Conservation (phyloP, 306 rosid genomes). For the Cucurbita argyrosperma region DNA sequence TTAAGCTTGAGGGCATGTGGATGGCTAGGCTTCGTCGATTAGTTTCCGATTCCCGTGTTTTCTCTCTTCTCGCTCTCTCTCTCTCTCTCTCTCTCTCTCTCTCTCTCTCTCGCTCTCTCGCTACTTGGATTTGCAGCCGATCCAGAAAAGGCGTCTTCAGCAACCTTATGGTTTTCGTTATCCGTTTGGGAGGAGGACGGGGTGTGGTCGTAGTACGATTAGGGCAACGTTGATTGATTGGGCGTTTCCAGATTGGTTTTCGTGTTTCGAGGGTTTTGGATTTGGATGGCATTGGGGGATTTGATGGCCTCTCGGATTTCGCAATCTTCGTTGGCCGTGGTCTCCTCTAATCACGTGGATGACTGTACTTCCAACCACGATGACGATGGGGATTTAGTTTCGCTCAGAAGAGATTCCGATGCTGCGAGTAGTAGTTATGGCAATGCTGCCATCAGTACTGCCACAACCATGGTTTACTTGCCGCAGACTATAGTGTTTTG, state of each 20-base stretch:
- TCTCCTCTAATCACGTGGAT: constrained; percentile 46
- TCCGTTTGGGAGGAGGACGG: background rate
- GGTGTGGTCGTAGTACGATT: constrained; percentile 16
- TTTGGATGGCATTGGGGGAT: constrained; percentile 99
- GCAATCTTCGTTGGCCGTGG: constrained; percentile 57
- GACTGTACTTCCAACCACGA: constrained; percentile 30
- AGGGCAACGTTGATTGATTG: constrained; percentile 24
- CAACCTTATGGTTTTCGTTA: background rate
- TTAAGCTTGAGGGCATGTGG: no score
- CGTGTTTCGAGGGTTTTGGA: constrained; percentile 17
- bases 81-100: no score
- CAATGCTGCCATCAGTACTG: constrained; percentile 32
- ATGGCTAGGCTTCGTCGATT: constrained; percentile 38
- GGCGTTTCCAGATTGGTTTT: constrained; percentile 6
- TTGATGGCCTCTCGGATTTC: constrained; percentile 89
- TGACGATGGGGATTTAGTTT: constrained; percentile 27
- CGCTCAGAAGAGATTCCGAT: constrained; percentile 47
- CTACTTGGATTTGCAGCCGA: background rate
- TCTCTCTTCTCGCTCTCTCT: background rate
- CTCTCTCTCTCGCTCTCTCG: background rate
- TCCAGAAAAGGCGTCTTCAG: background rate
- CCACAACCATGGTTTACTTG: constrained; percentile 73
- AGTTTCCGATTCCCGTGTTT: constrained; percentile 3
- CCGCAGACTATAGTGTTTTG: constrained; percentile 57
- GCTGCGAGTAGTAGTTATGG: constrained; percentile 37